phyloP scores from a whole-genome alignment of 768 basidiomycete genomes.

The Trametes punicea region DNA sequence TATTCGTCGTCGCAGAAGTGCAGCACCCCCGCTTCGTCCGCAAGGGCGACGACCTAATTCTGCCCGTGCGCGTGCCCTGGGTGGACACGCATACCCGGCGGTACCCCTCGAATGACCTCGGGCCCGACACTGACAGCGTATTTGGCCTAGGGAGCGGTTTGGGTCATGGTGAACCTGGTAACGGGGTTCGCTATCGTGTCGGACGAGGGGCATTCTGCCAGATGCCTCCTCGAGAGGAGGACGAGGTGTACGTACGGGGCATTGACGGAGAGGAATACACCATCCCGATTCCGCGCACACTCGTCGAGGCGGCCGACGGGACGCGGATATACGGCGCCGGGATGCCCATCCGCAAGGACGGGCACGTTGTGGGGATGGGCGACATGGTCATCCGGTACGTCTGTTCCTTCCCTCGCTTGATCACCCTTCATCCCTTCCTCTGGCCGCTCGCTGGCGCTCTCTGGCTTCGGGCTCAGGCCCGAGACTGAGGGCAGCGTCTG shows the following conservation, averaged over 20 bases:
- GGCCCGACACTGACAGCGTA: not conserved
- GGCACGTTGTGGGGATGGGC: constrained; percentile 52
- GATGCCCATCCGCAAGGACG: constrained; percentile 62
- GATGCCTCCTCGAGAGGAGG: constrained; percentile 29
- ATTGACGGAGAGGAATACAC: constrained; percentile 55
- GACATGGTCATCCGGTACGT: constrained; percentile 63
- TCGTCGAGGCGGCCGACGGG: constrained; percentile 48
- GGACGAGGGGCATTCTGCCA: not conserved
- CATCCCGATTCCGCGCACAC: constrained; percentile 51
- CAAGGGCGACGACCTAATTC: constrained; percentile 52
- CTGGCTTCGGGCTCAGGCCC: not conserved
- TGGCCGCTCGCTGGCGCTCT: not conserved
- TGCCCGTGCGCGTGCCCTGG: constrained; percentile 57
- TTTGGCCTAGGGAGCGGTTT: not conserved
- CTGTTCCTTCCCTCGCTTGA: not conserved
- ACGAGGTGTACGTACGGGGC: constrained; percentile 51
- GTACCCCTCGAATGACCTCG: constrained; percentile 5
- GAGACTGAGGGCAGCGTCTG: not conserved
- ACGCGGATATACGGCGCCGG: constrained; percentile 56
- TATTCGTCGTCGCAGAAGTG: constrained; percentile 60
- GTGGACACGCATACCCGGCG: constrained; percentile 37
- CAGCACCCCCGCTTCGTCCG: constrained; percentile 56
- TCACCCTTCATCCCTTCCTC: not conserved
- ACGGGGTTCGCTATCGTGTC: constrained; percentile 2
- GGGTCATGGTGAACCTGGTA: not conserved